A percentile compares a stretch with the other conserved stretches of the same genome.
Evolutionary conservation across 495 filamentous ascomycete species (phyloP).

Genomic region (Penicillium ochrochloron): DNA sequence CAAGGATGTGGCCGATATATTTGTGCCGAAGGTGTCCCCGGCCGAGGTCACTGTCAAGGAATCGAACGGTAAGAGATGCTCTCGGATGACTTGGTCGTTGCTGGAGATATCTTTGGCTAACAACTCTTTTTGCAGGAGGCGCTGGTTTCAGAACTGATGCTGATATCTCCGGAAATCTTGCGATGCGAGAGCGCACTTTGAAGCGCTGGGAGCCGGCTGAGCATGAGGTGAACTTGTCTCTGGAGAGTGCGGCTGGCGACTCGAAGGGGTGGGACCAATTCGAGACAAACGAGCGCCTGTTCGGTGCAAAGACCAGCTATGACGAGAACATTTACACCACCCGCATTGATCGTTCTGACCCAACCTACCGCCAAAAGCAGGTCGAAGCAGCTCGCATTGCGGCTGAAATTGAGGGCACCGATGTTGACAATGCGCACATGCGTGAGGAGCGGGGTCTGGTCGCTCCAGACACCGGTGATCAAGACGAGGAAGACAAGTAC

Average conservation of each 20-base stretch:
- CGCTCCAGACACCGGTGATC: conserved; percentile 65
- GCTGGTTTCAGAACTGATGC: conserved; percentile 79
- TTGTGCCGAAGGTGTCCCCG: conserved; percentile 59
- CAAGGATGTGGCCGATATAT: conserved; percentile 73
- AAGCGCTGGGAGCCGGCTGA: conserved; percentile 84
- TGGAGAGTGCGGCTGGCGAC: conserved; percentile 59
- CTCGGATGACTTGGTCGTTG: background rate
- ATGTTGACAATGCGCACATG: conserved; percentile 74
- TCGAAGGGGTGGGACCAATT: conserved; percentile 88
- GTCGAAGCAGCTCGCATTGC: conserved; percentile 83
- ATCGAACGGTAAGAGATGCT: conserved; percentile 69
- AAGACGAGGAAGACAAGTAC: conserved; percentile 95
- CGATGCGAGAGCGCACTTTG: conserved; percentile 72
- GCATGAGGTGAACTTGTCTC: conserved; percentile 63
- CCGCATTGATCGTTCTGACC: conserved; percentile 78
- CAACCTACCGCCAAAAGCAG: conserved; percentile 74
- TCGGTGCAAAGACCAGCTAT: conserved; percentile 84
- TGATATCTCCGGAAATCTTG: conserved; percentile 79
- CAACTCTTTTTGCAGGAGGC: conserved; percentile 1
- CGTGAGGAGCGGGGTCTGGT: conserved; percentile 85
- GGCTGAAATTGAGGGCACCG: conserved; percentile 80
- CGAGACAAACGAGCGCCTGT: conserved; percentile 82
- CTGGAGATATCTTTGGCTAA: background rate
- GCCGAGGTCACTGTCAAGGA: conserved; percentile 56
- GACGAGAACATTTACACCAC: conserved; percentile 96